Conservation (phyloP, 2,329 filamentous ascomycete species). For the Fusarium sp. region DNA sequence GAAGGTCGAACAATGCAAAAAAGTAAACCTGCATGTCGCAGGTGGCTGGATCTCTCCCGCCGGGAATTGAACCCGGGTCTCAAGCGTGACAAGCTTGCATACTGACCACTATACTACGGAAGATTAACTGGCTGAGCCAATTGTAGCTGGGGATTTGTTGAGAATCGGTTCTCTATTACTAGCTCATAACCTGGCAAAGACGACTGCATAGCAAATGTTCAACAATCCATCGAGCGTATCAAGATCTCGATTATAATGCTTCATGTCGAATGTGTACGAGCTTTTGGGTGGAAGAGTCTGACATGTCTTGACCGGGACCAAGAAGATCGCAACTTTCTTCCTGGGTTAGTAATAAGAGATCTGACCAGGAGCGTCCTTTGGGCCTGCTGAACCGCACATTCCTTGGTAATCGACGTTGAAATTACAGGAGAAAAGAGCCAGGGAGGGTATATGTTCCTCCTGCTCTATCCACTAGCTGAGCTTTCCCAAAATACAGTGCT, state of each 20-base stretch:
- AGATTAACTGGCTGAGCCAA: constrained; percentile 10
- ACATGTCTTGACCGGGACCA: not conserved
- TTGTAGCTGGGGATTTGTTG: constrained; percentile 8
- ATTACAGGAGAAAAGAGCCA: too few relatives aligned
- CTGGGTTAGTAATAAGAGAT: not conserved
- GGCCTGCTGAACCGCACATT: not conserved
- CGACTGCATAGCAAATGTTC: too few relatives aligned
- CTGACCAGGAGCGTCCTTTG: not conserved
- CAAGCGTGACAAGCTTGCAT: constrained; percentile 44
- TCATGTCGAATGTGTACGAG: not conserved
- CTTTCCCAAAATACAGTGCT: too few relatives aligned
- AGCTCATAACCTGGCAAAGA: accelerated
- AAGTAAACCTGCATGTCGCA: constrained; percentile 12
- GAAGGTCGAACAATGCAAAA: too few relatives aligned
- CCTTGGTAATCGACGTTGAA: not conserved
- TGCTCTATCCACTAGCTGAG: not conserved
- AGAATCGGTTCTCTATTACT: too few relatives aligned
- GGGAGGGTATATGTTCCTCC: not conserved
- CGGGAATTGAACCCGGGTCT: constrained; percentile 44
- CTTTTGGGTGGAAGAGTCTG: not conserved
- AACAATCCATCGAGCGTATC: not conserved
- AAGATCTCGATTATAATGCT: not conserved
- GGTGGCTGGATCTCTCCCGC: constrained; percentile 42
- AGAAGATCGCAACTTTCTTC: not conserved
- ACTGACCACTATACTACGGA: constrained; percentile 44